Evolutionary conservation across 2,329 filamentous ascomycete genomes (phyloP).

Genomic region (Monosporascus sp.): DNA sequence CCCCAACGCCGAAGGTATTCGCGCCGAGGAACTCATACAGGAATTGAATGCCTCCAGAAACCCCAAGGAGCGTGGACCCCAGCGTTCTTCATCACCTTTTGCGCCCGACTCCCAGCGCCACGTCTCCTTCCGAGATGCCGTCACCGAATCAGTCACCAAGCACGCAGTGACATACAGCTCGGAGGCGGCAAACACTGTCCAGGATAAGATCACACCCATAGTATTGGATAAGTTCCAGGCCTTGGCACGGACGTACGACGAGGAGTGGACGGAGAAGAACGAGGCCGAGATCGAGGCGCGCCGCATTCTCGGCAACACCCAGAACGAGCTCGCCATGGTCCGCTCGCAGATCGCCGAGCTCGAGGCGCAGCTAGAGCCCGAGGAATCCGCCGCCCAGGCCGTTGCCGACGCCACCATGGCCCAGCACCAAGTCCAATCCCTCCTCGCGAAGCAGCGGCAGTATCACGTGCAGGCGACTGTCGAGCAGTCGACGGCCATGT

Average conservation of each 20-base stretch:
- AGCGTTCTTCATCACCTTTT: slow-evolving; percentile 71
- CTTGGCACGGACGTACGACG: slow-evolving; percentile 65
- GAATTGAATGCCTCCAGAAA: slow-evolving; percentile 62
- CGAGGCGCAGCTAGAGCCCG: slow-evolving; percentile 49
- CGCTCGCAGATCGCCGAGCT: slow-evolving; percentile 56
- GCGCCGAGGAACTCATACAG: slow-evolving; percentile 79
- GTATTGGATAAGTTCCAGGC: slow-evolving; percentile 69
- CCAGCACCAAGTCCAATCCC: slow-evolving; percentile 43
- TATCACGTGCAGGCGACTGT: slow-evolving; percentile 48
- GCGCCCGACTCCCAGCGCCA: slow-evolving; percentile 56
- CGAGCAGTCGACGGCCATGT: slow-evolving; percentile 43
- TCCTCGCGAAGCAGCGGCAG: slow-evolving; percentile 48
- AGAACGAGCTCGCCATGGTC: slow-evolving; percentile 59
- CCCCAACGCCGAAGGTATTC: slow-evolving; percentile 73
- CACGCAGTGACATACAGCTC: slow-evolving; percentile 45
- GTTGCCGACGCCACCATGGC: slow-evolving; percentile 45
- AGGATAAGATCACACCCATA: slow-evolving; percentile 62
- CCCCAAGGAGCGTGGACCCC: slow-evolving; percentile 58
- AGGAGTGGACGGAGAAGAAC: slow-evolving; percentile 70
- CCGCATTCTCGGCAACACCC: slow-evolving; percentile 59
- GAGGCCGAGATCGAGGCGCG: slow-evolving; percentile 63
- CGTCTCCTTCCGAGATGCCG: slow-evolving; percentile 47
- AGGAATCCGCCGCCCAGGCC: slow-evolving; percentile 46
- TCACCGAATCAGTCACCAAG: slow-evolving; percentile 38
- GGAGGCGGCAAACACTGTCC: slow-evolving; percentile 63